Percentiles rank a stretch among this genome's conserved stretches.
Conservation (phyloP, 441 rosid genomes). For the Gossypium davidsonii region DNA sequence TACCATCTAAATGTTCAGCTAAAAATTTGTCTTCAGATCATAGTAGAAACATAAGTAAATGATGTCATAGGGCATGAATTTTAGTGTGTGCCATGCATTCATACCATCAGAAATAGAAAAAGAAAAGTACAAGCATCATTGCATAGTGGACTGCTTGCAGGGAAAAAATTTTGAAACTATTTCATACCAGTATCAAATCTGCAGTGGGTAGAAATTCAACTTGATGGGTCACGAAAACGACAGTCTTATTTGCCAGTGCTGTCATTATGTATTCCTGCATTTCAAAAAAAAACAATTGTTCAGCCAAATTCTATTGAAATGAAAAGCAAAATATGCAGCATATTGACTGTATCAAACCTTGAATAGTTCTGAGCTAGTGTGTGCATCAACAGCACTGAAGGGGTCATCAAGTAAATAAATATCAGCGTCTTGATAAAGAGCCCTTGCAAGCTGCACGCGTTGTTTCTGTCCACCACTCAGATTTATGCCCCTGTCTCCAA, state of each 20-base stretch:
- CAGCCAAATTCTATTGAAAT: constrained; percentile 22
- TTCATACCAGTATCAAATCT: constrained; percentile 82
- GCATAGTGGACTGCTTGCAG: constrained; percentile 9
- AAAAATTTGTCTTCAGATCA: neutral
- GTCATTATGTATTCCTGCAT: constrained; percentile 90
- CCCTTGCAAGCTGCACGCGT: constrained; percentile 98
- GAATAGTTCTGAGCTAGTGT: constrained; percentile 92
- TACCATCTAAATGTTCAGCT: neutral
- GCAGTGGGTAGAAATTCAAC: constrained; percentile 96
- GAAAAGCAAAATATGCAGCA: constrained; percentile 10
- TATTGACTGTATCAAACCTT: constrained; percentile 45
- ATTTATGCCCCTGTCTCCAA: constrained; percentile 99
- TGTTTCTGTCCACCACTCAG: constrained; percentile 99
- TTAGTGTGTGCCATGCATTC: neutral
- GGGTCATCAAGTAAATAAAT: constrained; percentile 96
- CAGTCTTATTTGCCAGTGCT: constrained; percentile 79
- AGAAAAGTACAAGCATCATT: constrained; percentile 9
- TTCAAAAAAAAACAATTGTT: constrained; percentile 18
- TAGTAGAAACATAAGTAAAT: neutral
- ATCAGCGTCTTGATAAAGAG: constrained; percentile 98
- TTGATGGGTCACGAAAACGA: constrained; percentile 96
- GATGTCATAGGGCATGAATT: neutral
- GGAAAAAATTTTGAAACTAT: constrained; percentile 5
- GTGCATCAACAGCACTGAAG: constrained; percentile 99
- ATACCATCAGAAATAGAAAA: neutral